Conservation (phyloP, 164 flowering plant species). For the Brasenia schreberi region DNA sequence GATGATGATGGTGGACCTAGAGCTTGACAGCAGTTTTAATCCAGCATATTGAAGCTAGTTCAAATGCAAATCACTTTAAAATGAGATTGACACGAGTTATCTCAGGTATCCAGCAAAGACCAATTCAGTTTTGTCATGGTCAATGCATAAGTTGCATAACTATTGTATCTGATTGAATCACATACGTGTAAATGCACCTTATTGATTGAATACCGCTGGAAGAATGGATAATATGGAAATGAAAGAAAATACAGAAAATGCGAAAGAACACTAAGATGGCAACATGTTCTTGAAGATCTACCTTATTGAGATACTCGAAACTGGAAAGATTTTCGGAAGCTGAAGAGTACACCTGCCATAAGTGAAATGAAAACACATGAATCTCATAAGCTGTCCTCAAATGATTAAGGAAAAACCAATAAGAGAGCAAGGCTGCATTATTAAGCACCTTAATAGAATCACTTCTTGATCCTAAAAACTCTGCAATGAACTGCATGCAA, state of each 20-base stretch:
- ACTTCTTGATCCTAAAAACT: constrained; percentile 27
- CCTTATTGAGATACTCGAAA: constrained; percentile 75
- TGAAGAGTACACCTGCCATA: constrained; percentile 51
- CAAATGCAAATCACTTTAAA: no score
- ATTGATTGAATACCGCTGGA: neutral
- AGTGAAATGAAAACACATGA: constrained; percentile 1
- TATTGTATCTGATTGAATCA: neutral
- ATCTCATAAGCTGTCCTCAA: neutral
- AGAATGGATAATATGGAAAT: neutral
- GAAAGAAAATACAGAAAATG: neutral
- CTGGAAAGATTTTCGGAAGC: constrained; percentile 57
- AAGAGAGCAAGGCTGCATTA: neutral
- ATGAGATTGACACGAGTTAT: no score
- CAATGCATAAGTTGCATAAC: no score
- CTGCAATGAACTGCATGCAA: constrained; percentile 60
- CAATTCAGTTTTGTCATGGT: no score
- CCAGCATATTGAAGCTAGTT: no score
- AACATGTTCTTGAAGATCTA: constrained; percentile 6
- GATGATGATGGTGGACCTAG: no score
- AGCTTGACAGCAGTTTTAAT: no score
- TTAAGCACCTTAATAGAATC: constrained; percentile 35
- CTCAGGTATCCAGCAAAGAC: no score
- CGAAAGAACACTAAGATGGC: no score
- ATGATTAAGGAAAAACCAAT: no score
- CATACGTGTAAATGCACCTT: neutral